These are phyloP conservation scores for Cucumis melo DNA, from an alignment of 306 rosid genomes.

Conservation along the genomic window DNA sequence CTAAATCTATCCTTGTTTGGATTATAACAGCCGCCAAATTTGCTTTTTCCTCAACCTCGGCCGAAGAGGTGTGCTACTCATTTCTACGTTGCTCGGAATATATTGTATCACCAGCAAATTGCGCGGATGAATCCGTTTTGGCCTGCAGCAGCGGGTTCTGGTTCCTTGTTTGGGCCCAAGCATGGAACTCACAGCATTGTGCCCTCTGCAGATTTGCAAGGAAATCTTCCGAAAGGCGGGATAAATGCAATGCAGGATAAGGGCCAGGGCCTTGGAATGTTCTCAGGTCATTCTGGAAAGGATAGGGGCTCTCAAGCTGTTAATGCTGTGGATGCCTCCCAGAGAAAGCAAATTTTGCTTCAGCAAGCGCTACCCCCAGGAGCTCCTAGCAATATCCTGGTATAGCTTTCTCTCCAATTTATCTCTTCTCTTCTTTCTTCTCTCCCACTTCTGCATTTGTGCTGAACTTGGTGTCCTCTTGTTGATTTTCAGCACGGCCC, in stretches of 20 bases:
- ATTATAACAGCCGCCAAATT: conserved; percentile 50
- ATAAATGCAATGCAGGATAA: conserved; percentile 52
- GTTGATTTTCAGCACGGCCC: conserved; percentile 54
- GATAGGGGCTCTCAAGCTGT: conserved; percentile 56
- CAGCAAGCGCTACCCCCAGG: conserved; percentile 83
- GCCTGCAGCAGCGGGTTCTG: conserved; percentile 86
- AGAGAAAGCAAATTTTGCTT: conserved; percentile 69
- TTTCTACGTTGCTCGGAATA: conserved; percentile 78
- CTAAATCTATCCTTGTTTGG: neutral
- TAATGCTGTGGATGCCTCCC: conserved; percentile 37
- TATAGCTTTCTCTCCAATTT: conserved; percentile 9
- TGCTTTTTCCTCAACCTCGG: conserved; percentile 66
- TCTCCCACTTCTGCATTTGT: neutral
- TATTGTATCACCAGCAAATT: conserved; percentile 60
- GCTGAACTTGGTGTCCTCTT: neutral
- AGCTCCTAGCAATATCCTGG: conserved; percentile 76
- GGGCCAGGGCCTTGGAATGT: conserved; percentile 47
- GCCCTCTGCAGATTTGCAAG: conserved; percentile 55
- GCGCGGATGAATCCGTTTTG: conserved; percentile 83
- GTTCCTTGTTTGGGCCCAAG: conserved; percentile 63
- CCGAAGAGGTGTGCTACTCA: conserved; percentile 92
- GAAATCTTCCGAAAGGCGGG: conserved; percentile 30
- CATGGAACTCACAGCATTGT: conserved; percentile 41
- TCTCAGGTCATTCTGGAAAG: conserved; percentile 52
- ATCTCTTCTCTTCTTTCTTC: neutral